Percentiles rank a stretch among this genome's conserved stretches.
These are phyloP conservation scores for Leishmania martiniquensis DNA, from an alignment of 208 protist species.

Conservation along the genomic window DNA sequence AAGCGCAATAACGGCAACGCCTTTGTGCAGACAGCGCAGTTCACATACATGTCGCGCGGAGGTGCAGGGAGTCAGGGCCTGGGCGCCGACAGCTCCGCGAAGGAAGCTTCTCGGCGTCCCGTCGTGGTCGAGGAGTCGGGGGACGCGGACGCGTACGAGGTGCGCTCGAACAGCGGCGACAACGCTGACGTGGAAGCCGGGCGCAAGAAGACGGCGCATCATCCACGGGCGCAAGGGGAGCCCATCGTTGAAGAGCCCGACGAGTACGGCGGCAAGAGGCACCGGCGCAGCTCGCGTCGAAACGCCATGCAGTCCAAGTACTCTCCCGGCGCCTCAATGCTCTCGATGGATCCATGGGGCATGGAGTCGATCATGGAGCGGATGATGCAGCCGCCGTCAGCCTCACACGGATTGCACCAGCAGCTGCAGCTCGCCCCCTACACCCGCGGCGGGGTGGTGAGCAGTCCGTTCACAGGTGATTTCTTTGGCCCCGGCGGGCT, in stretches of 20 bases:
- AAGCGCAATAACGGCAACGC: not conserved
- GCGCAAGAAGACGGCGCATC: not conserved
- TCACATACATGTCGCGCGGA: conserved; percentile 17
- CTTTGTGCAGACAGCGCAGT: conserved; percentile 13
- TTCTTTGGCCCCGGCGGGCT: conserved; percentile 15
- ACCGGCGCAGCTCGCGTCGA: not conserved
- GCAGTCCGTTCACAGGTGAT: conserved; percentile 14
- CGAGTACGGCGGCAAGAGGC: conserved; percentile 16
- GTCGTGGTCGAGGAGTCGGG: conserved; percentile 16
- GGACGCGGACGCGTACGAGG: not conserved
- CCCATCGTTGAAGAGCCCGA: conserved; percentile 57
- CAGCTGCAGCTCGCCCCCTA: not conserved
- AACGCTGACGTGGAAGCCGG: not conserved
- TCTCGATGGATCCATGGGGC: not conserved
- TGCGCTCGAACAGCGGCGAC: not conserved
- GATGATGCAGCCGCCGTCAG: not conserved
- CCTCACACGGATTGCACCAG: not conserved
- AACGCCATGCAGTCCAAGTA: not conserved
- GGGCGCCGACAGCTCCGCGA: not conserved
- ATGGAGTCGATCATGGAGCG: not conserved
- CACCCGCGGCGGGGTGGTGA: not conserved
- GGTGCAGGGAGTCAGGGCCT: not conserved
- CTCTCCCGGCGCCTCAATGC: not conserved
- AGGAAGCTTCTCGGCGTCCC: not conserved
- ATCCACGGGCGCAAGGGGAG: not conserved